Base-by-base conservation (phyloP, 768 basidiomycete species). In the Leccinum imitatum region DNA sequence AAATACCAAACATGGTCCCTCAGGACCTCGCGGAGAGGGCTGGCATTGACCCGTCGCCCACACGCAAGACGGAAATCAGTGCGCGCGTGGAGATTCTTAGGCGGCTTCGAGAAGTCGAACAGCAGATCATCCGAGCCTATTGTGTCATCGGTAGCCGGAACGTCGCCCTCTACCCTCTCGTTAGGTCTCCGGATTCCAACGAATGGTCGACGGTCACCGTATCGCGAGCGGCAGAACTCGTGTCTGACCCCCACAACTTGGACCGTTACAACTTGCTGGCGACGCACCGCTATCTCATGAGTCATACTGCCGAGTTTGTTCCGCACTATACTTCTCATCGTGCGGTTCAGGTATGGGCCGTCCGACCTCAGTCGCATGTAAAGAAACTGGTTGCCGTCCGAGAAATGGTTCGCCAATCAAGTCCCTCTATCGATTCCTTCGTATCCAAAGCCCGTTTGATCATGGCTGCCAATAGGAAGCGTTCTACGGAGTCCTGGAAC, bases 61-160 rank as follows among this genome's bases (percentile, higher is more conserved):
- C 53, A 8, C 75, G 69, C 30, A 65, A 67, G 15, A 63, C 64
- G 6, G 74, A 88, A 59, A 71, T 81, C 52, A 73, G 76, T 27
- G 91, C 92, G 3, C 81, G 93, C 3, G 79, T 91, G 4, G 79
- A 84, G 56, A 80, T 88, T 19, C 78, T 91, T 25, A 83, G 79
- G 65, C 77, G 75, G n/a, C 66, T 93, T 21, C 82, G 86, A 19
- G 72, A 77, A 5, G 68, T 91, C 23, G 79, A 83, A 57, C 78
- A 76, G 41, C 71, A 73, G 1, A 69, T 86, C 6, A 84, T 88
- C 50, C 69, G 66, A 39, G 76, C 77, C 25, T 64, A 71, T 53
- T 73, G 81, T 62, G 58, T 80, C 50, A 67, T 75, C 21, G 66
- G 68, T 8, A 60, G 67, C 27, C 65, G 67, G 21, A 71, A 76